Percentiles rank a stretch among this genome's conserved stretches.
phyloP scores from a whole-genome alignment of 1,284 basidiomycete species.

The Trametes pubescens region DNA sequence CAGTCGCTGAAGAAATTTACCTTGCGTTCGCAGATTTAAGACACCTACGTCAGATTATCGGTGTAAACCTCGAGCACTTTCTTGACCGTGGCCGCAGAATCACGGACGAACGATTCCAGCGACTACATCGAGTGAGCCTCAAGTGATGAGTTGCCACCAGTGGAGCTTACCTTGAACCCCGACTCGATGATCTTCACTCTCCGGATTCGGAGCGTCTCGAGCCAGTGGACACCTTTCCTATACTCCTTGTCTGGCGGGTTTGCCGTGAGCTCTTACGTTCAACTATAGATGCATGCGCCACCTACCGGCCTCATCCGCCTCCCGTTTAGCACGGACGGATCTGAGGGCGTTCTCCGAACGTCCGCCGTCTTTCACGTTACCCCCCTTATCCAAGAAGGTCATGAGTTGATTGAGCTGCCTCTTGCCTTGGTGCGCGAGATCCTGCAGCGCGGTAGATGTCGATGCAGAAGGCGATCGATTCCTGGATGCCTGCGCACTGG shows the following conservation, averaged over 20 bases:
- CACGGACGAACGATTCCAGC: slow-evolving; percentile 80
- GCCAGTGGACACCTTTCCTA: slow-evolving; percentile 89
- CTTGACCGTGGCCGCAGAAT: slow-evolving; percentile 74
- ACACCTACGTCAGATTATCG: slow-evolving; percentile 76
- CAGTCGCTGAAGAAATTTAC: background rate
- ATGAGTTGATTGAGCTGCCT: slow-evolving; percentile 80
- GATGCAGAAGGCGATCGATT: slow-evolving; percentile 74
- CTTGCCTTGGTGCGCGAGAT: slow-evolving; percentile 84
- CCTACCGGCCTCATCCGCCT: slow-evolving; percentile 90
- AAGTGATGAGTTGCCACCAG: background rate
- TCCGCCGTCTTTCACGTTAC: slow-evolving; percentile 65
- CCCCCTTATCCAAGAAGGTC: slow-evolving; percentile 77
- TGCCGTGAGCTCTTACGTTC: background rate
- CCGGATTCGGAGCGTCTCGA: slow-evolving; percentile 90
- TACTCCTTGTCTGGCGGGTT: slow-evolving; percentile 85
- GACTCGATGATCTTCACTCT: slow-evolving; percentile 85
- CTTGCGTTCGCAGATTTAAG: slow-evolving; percentile 1
- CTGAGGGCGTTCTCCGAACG: slow-evolving; percentile 73
- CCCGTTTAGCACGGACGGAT: slow-evolving; percentile 83
- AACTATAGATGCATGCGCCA: slow-evolving; percentile 13
- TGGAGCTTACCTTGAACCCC: slow-evolving; percentile 68
- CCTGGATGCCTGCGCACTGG: slow-evolving; percentile 57
- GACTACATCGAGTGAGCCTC: slow-evolving; percentile 57
- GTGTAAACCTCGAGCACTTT: slow-evolving; percentile 74
- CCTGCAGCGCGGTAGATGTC: slow-evolving; percentile 70